Evolutionary conservation across 306 rosid genomes (phyloP).

Genomic region (Malus sieversii): DNA sequence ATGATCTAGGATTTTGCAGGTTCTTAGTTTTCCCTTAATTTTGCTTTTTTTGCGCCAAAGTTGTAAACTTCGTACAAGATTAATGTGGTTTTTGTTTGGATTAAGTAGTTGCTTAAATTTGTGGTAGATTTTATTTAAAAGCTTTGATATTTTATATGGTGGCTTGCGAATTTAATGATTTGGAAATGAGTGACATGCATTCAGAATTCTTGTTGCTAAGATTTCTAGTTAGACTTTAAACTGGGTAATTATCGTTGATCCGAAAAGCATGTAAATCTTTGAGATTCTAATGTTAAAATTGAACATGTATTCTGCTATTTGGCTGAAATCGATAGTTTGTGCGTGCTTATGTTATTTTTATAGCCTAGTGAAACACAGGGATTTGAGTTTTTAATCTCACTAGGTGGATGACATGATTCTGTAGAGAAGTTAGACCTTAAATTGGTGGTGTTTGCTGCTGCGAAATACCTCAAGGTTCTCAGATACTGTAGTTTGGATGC

Average conservation of each 20-base stretch:
- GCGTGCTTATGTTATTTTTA: background rate
- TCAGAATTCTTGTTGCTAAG: background rate
- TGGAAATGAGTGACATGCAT: conserved; percentile 8
- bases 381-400: background rate
- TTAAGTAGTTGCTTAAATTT: conserved; percentile 9
- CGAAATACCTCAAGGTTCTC: background rate
- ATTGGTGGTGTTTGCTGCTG: background rate
- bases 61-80: conserved; percentile 20
- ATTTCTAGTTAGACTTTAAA: background rate
- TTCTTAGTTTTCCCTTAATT: background rate
- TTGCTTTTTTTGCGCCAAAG: background rate
- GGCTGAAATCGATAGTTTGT: background rate
- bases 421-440: background rate
- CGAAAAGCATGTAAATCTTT: background rate
- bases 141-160: conserved; percentile 4
- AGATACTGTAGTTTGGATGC: background rate
- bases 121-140: background rate
- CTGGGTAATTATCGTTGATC: background rate
- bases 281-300: background rate
- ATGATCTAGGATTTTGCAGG: conserved; percentile 15
- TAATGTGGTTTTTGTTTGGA: conserved; percentile 17
- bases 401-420: background rate
- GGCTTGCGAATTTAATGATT: conserved; percentile 24
- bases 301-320: background rate
- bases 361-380: background rate